Conservation (phyloP, 345 rosid species). For the Balakata baccata region DNA sequence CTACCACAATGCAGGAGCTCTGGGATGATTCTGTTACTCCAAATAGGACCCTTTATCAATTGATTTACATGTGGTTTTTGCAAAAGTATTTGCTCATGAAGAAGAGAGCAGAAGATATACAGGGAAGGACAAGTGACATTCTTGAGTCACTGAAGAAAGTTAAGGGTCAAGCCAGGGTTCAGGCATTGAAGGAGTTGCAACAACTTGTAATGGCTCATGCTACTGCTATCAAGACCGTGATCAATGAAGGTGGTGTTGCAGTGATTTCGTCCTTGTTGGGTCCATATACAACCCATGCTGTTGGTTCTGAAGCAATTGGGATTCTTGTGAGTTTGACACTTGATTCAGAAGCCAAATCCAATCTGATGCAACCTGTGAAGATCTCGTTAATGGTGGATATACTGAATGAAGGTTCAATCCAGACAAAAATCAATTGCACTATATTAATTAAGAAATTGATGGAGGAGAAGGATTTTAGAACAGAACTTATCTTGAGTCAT, state of each 20-base stretch:
- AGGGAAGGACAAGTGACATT: conserved; percentile 55
- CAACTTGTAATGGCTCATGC: conserved; percentile 49
- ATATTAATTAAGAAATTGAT: conserved; percentile 49
- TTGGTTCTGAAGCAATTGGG: conserved; percentile 60
- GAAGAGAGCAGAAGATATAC: conserved; percentile 64
- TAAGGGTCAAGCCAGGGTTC: conserved; percentile 66
- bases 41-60: conserved; percentile 55
- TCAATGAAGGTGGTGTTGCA: conserved; percentile 55
- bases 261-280: conserved; percentile 48
- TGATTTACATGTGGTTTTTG: conserved; percentile 63
- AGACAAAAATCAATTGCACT: conserved; percentile 58
- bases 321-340: conserved; percentile 59
- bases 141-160: conserved; percentile 51
- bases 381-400: conserved; percentile 56
- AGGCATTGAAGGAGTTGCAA: conserved; percentile 59
- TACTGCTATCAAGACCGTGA: conserved; percentile 46
- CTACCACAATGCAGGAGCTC: conserved; percentile 76
- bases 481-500: conserved; percentile 52
- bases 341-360: conserved; percentile 50
- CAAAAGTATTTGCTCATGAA: conserved; percentile 55
- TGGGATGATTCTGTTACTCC: conserved; percentile 68
- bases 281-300: conserved; percentile 64
- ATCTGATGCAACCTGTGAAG: conserved; percentile 63
- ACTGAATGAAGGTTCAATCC: conserved; percentile 60
- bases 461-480: conserved; percentile 47